phyloP scores from a whole-genome alignment of 805 yeast species.

The Dipodascus geniculatus region DNA sequence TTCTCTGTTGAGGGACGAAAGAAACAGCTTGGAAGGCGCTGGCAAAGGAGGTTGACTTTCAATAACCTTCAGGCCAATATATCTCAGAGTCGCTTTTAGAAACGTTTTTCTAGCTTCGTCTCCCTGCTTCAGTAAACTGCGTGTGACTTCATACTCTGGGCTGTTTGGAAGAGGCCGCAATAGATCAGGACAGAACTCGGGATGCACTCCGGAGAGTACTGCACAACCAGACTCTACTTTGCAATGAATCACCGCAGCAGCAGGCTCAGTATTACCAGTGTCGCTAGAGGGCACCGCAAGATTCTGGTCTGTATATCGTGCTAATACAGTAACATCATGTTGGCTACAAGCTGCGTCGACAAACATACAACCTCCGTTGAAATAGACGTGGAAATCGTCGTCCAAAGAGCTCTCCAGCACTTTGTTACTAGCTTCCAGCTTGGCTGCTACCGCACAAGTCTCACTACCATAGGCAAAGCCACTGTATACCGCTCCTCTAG shows the following conservation, averaged over 20 bases:
- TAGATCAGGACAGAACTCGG: slow-evolving; percentile 63
- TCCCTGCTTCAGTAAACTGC: slow-evolving; percentile 33
- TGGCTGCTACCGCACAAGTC: slow-evolving; percentile 56
- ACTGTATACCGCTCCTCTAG: slow-evolving; percentile 67
- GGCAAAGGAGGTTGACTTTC: slow-evolving; percentile 44
- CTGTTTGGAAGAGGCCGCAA: slow-evolving; percentile 22
- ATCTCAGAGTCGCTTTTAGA: slow-evolving; percentile 41
- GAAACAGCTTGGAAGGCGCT: slow-evolving; percentile 50
- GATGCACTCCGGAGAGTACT: slow-evolving; percentile 76
- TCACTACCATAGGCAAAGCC: slow-evolving; percentile 78
- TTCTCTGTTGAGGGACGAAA: slow-evolving; percentile 33
- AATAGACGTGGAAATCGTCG: slow-evolving; percentile 32
- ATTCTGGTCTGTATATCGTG: slow-evolving; percentile 41
- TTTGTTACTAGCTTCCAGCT: slow-evolving; percentile 32
- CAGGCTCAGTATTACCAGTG: not conserved
- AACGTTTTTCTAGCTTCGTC: slow-evolving; percentile 39
- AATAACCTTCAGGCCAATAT: slow-evolving; percentile 59
- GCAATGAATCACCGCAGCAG: slow-evolving; percentile 65
- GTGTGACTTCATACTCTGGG: slow-evolving; percentile 22
- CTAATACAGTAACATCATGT: slow-evolving; percentile 60
- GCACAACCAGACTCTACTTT: slow-evolving; percentile 65
- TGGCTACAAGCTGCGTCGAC: slow-evolving; percentile 48
- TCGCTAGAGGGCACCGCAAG: slow-evolving; percentile 38
- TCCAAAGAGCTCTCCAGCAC: not conserved
- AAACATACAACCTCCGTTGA: slow-evolving; percentile 87